Evolutionary conservation across 2,329 filamentous ascomycete species (phyloP), one percentile per base, ranked within the genome.

Genomic region (Fusarium coicis): DNA sequence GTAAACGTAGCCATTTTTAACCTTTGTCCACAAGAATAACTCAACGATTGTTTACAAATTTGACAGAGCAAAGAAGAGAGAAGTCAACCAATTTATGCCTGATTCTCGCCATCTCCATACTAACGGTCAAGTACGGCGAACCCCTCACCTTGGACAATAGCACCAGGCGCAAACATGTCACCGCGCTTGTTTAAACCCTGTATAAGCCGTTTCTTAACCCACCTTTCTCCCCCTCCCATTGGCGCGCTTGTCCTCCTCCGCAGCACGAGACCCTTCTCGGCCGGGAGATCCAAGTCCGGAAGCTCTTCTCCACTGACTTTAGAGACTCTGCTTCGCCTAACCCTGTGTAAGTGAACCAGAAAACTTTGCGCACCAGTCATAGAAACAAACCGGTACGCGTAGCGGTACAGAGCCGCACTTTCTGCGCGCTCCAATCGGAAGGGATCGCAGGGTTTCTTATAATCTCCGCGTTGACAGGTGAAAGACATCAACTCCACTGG

Each of bases 1-100:
- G 92, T 94, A 79, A 93, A 94, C 52, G 90, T 93, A 15, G 93
- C 90, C 93, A 94, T 94, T 2, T 58, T n/a, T 9, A 34, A 34
- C 12, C 42, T 42, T 32, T 4, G 39, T 34, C 9, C 18, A 37
- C 23, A 16, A 44, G 6, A 37, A 9, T 4, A 56, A 19, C n/a
- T 16, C 26, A 23, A 23, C 16, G 21, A 21, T 16, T 12, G 39
- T 50, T 30, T 39, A 39, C 10, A 21, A 39, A 39, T 18, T 46
- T 47, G 1, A 3, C 40, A 28, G n/a, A 28, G 12, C 7, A 61
- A 5, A 44, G 26, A 40, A 36, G 30, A 50, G 16, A 58, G 50
- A 60, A 40, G 19, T 9, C 40, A 57, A 57, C 5, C 40, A 36
- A 57, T 57, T 49, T 57, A 57, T 57, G 55, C 55, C 54, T 57